Evolutionary conservation across 768 basidiomycete genomes (phyloP).

Genomic region (Podaxis rugospora): DNA sequence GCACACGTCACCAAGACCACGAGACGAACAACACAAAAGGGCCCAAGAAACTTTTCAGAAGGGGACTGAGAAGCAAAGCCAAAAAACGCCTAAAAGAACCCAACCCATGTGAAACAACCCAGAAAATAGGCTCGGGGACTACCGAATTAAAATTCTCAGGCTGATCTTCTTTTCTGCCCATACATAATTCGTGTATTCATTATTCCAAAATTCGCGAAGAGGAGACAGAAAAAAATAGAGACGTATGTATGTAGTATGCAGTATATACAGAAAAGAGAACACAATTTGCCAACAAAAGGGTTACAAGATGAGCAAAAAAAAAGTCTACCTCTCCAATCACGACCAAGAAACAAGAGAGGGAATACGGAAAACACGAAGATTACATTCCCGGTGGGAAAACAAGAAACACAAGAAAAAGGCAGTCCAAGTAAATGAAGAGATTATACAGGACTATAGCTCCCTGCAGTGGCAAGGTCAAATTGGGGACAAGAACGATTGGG

Average conservation of each 20-base stretch:
- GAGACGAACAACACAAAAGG: too few species aligned
- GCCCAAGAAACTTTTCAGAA: too few species aligned
- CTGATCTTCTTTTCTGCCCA: not conserved
- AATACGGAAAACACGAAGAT: not conserved
- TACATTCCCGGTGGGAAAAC: not conserved
- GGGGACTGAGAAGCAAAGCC: too few species aligned
- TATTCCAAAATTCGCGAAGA: not conserved
- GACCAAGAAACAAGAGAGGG: not conserved
- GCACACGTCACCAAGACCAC: too few species aligned
- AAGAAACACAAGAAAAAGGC: not conserved
- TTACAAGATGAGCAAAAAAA: not conserved
- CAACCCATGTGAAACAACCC: too few species aligned
- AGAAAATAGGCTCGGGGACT: too few species aligned
- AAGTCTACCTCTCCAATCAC: not conserved
- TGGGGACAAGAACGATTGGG: too few species aligned
- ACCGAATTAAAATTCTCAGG: not conserved
- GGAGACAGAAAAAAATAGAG: not conserved
- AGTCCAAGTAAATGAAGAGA: not conserved
- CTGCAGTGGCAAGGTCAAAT: not conserved
- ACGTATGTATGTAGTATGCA: not conserved
- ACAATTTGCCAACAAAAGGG: not conserved
- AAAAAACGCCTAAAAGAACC: too few species aligned
- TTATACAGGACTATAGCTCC: slow-evolving; percentile 12
- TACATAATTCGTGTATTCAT: not conserved
- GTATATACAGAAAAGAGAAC: not conserved